Evolutionary conservation across 2,329 filamentous ascomycete species (phyloP), one percentile per base, ranked within the genome.

Genomic region (Epicoccum sorghinum): DNA sequence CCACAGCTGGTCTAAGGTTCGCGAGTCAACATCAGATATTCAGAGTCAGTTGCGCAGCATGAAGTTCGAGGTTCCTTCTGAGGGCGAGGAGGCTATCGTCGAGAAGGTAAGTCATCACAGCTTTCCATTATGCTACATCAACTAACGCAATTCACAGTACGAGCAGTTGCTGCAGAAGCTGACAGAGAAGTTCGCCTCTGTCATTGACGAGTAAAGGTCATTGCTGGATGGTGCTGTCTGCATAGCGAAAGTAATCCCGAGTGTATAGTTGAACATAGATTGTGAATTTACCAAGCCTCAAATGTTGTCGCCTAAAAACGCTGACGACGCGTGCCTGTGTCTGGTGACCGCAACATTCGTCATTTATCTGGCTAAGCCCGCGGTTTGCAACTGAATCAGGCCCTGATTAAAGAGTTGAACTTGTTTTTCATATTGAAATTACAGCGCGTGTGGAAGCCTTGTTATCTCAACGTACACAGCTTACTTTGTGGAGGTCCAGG

Each of bases 131-230:
- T 18, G 24, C 14, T 18, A 23, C 38, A 3, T 40, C 32, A 0
- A 29, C 79, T 85, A 73, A 85, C 74, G 51, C 27, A 18, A 46
- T 41, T 4, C 39, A 46, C 69, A 95, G 90, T 99, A 98, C 77
- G 95, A 98, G 83, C 87, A 87, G 67, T 86, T 98, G 67, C 84
- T 95, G 68, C 91, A 96, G 79, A 83, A 86, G 68, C 93, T 99
- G 92, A 88, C 89, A 67, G 95, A 99, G 80, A 96, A 96, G 81
- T 99, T 99, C 79, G 95, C 95, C 44, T 88, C 92, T 35, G 93
- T 99, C 57, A 86, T 91, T 75, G 95, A 99, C 78, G 93, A 98
- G 84, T 99, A 92, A 67, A 55, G 45, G 52, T 42, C 27, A 40
- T 44, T 54, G 27, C 47, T 23, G 18, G 72, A 32, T 45, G 53